These are phyloP conservation scores for Epichloe sibirici DNA, from an alignment of 2,329 filamentous ascomycete genomes.

Conservation along the genomic window DNA sequence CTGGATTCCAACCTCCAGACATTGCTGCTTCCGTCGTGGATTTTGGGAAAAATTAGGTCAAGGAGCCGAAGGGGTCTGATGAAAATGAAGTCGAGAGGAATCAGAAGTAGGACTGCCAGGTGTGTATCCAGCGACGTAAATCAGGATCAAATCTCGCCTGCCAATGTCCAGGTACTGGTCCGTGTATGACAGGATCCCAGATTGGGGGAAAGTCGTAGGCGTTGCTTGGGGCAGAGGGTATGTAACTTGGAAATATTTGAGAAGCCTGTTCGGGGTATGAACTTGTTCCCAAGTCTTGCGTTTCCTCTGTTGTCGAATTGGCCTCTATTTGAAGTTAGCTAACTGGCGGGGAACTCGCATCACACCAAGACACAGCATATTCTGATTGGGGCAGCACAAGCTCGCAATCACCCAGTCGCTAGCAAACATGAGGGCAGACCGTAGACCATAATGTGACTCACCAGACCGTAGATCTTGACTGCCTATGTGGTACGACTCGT, in stretches of 20 bases:
- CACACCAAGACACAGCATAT: background rate
- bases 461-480: slow-evolving; percentile 5
- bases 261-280: background rate
- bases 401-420: background rate
- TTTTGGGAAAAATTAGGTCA: too few species aligned
- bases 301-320: background rate
- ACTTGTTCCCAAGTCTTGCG: background rate
- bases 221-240: background rate
- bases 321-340: slow-evolving; percentile 1
- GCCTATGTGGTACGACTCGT: background rate
- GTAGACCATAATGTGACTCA: background rate
- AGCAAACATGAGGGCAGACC: slow-evolving; percentile 5
- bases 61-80: background rate
- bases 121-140: slow-evolving; percentile 22
- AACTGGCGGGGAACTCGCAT: background rate
- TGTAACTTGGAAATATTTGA: background rate
- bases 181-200: slow-evolving; percentile 20
- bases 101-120: slow-evolving; percentile 22
- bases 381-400: background rate
- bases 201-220: slow-evolving; percentile 6
- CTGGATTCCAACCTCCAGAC: slow-evolving; percentile 29
- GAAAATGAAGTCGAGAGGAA: background rate
- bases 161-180: slow-evolving; percentile 23
- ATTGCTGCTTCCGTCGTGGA: slow-evolving; percentile 11
- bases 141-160: slow-evolving; percentile 19